Evolutionary conservation across 2,329 filamentous ascomycete genomes (phyloP), one percentile per base, ranked within the genome.

Genomic region (Fusarium devonianum): DNA sequence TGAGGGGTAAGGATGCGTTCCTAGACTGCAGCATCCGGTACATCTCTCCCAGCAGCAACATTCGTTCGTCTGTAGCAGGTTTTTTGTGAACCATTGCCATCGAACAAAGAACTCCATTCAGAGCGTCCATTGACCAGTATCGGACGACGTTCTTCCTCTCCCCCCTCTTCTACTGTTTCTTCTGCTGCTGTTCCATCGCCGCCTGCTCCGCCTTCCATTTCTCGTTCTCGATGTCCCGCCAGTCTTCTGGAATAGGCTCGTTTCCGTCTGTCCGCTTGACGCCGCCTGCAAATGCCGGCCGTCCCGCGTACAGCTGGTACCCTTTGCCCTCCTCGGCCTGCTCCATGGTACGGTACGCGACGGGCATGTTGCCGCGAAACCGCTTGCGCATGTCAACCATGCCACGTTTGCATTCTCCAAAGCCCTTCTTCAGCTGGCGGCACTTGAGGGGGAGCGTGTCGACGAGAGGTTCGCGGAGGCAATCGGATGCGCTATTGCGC

Each of bases 361-460:
- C 86, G 43, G 94, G 92, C 71, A 91, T 85, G 77, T 97, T 97
- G 49, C 94, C 94, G 46, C 94, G 85, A 75, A 99, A 97, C 23
- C 94, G 88, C 78, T 97, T 97, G 71, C 94, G 90, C 94, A 99
- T 99, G 72, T 99, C 94, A 64, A 97, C 89, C 85, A 96, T 85
- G 60, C 94, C 94, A 60, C 93, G 89, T 69, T 96, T 95, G 82
- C 94, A 99, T 70, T 97, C 90, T 71, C 90, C 89, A 67, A 95
- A 94, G 34, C 92, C 91, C 71, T 91, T 92, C 71, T 93, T 91
- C 52, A 99, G 82, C 73, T 97, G 93, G 70, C 93, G 91, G 75
- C 94, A 99, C 74, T 88, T 87, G 17, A 83, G 87, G 14, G 94
- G 93, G 11, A 99, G 85, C 6, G 86, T 87, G 57, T 94, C 87